A percentile compares a stretch with the other conserved stretches of the same genome.
phyloP scores from a whole-genome alignment of 2,329 filamentous ascomycete species.

The Lachnellula cervina region DNA sequence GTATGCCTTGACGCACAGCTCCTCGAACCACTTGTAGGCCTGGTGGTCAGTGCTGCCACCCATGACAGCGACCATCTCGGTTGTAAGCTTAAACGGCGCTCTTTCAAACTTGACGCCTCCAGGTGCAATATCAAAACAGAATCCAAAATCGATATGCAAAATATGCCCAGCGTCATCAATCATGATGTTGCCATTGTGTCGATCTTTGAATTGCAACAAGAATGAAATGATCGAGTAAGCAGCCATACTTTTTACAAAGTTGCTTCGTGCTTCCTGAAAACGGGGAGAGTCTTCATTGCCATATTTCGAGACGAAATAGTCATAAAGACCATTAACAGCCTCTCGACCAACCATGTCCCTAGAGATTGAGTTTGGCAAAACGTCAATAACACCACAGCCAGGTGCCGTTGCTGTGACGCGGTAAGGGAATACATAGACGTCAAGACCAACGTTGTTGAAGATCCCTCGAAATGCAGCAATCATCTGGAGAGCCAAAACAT shows the following conservation, averaged over 20 bases:
- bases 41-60: conserved; percentile 80
- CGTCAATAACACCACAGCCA: conserved; percentile 96
- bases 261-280: conserved; percentile 91
- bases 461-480: conserved; percentile 96
- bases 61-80: conserved; percentile 99
- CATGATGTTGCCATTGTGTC: conserved; percentile 99
- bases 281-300: conserved; percentile 91
- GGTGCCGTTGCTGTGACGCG: conserved; percentile 95
- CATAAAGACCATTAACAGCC: conserved; percentile 95
- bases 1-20: conserved; percentile 93
- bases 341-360: conserved; percentile 98
- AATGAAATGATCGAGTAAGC: conserved; percentile 97
- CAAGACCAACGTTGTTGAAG: conserved; percentile 88
- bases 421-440: conserved; percentile 96
- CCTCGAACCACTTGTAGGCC: conserved; percentile 92
- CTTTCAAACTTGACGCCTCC: conserved; percentile 97
- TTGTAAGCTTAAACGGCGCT: conserved; percentile 95
- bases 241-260: conserved; percentile 99
- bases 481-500: conserved; percentile 94
- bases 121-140: conserved; percentile 98
- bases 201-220: conserved; percentile 96
- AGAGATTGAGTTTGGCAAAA: conserved; percentile 94
- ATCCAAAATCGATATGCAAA: conserved; percentile 97
- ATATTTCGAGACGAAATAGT: conserved; percentile 97
- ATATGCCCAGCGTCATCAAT: conserved; percentile 96